Base-by-base conservation (phyloP, 345 rosid species). In the Rhizophora apiculata region DNA sequence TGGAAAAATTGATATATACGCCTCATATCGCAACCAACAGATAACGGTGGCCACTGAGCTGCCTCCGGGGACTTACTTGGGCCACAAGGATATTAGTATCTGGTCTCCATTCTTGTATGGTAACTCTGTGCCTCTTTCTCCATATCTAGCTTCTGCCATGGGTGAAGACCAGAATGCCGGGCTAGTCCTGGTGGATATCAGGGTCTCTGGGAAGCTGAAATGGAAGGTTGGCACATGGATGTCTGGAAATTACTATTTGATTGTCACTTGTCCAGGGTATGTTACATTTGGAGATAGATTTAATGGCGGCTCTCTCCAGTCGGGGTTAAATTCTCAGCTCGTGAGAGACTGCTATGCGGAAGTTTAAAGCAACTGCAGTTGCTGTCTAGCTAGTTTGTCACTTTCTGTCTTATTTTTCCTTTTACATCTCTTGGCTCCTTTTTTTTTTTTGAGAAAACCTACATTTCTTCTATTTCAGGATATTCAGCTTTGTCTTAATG, bases 181-280 rank as follows among this genome's bases (percentile, higher is more conserved):
- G 37, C 66, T 69, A 68, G 72, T 91, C 56, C 73, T 93, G 51
- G 22, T 91, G 21, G 74, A 83, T 31, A 59, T 93, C 48, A 89
- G 83, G 80, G 71, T 86, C 29, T 79, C 82, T 0, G 97, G 96
- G 24, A 69, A 55, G 27, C 63, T 89, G 46, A 86, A 71, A 72
- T 93, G 90, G 92, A 90, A 84, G 63, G 92, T 90, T 7, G 98
- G 98, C 3, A 74, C 96, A 6, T 89, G 89, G 91, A 63, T 87
- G 32, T 89, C 97, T 0, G 87, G 95, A 2, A 68, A 63, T 68
- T 93, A 93, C 70, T 87, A 68, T 3, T 48, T 94, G 60, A 77
- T 73, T 4, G 90, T 75, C 6, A 88, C 77, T 31, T 91, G 98
- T 69, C 97, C 97, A 0, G 88, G 89, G 3, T 79, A 71, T 62